These are phyloP conservation scores for Jaapia argillacea DNA, from an alignment of 768 basidiomycete species.

Conservation along the genomic window DNA sequence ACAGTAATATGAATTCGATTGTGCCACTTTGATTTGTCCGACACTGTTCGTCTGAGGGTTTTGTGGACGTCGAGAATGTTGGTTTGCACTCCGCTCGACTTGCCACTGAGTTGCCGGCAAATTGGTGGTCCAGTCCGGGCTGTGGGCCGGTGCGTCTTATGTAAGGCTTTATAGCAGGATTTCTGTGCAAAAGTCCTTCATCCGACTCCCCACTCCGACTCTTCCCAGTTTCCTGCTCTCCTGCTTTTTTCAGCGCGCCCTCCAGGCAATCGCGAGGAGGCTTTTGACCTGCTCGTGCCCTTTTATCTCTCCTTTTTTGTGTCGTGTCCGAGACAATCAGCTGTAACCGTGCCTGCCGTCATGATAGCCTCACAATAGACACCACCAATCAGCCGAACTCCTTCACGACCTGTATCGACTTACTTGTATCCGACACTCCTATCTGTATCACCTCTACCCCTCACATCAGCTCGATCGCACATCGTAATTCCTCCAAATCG, in stretches of 20 bases:
- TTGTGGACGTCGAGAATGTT: too few species aligned
- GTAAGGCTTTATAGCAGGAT: not conserved
- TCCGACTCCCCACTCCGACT: slow-evolving; percentile 8
- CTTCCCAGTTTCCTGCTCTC: slow-evolving; percentile 7
- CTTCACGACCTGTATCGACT: slow-evolving; percentile 11
- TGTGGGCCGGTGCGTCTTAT: not conserved
- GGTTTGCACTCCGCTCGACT: too few species aligned
- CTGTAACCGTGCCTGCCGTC: slow-evolving; percentile 20
- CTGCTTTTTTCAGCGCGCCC: slow-evolving; percentile 9
- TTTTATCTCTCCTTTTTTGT: slow-evolving; percentile 11
- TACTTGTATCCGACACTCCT: slow-evolving; percentile 8
- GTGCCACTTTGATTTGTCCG: too few species aligned
- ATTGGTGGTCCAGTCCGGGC: too few species aligned
- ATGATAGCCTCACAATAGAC: slow-evolving; percentile 25
- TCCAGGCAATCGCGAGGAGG: slow-evolving; percentile 18
- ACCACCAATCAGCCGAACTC: not conserved
- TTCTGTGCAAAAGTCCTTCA: not conserved
- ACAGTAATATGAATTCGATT: not conserved
- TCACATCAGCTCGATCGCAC: slow-evolving; percentile 27
- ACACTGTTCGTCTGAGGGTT: too few species aligned
- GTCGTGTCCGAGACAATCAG: slow-evolving; percentile 7
- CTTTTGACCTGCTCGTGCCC: slow-evolving; percentile 14
- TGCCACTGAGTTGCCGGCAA: too few species aligned
- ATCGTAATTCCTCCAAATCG: not conserved
- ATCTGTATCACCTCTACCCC: slow-evolving; percentile 8